Evolutionary conservation across 257 asterid genomes (phyloP).

Genomic region (Solanum sejunctum): DNA sequence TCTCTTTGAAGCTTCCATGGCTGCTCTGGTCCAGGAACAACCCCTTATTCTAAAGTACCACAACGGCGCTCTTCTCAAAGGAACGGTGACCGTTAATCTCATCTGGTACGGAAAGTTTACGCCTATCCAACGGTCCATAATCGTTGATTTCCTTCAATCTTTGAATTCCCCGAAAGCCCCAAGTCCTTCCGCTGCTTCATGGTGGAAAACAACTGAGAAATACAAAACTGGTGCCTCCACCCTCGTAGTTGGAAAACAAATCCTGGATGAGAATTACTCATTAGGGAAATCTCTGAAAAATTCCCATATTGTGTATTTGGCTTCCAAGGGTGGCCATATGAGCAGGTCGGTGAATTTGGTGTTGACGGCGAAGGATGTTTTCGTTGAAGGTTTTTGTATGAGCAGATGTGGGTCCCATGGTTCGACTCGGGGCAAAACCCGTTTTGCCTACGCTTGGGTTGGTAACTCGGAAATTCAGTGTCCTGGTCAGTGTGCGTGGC

Average conservation of each 20-base stretch:
- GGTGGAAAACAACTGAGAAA: conserved; percentile 40
- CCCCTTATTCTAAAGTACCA: conserved; percentile 49
- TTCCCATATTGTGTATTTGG: conserved; percentile 34
- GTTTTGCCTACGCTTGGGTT: conserved; percentile 68
- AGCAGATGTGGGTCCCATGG: conserved; percentile 68
- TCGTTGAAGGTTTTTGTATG: conserved; percentile 62
- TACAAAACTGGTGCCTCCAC: conserved; percentile 30
- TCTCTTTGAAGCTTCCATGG: conserved; percentile 13
- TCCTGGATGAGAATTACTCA: conserved; percentile 36
- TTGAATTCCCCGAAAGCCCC: conserved; percentile 11
- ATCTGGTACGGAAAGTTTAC: conserved; percentile 61
- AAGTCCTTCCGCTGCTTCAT: conserved; percentile 37
- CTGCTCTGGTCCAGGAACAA: conserved; percentile 37
- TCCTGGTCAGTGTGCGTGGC: conserved; percentile 84
- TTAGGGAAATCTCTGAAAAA: conserved; percentile 44
- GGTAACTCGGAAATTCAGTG: conserved; percentile 68
- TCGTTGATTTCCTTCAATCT: conserved; percentile 55
- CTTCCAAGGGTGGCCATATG: conserved; percentile 43
- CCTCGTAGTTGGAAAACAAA: conserved; percentile 36
- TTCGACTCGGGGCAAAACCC: conserved; percentile 36
- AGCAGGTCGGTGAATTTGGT: conserved; percentile 50
- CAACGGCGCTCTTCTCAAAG: conserved; percentile 42
- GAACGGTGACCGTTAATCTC: conserved; percentile 40
- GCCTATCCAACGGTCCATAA: conserved; percentile 38
- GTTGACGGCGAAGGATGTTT: conserved; percentile 54